Evolutionary conservation across 202 grass and related monocot species (phyloP).

Genomic region (Eragrostis tef): DNA sequence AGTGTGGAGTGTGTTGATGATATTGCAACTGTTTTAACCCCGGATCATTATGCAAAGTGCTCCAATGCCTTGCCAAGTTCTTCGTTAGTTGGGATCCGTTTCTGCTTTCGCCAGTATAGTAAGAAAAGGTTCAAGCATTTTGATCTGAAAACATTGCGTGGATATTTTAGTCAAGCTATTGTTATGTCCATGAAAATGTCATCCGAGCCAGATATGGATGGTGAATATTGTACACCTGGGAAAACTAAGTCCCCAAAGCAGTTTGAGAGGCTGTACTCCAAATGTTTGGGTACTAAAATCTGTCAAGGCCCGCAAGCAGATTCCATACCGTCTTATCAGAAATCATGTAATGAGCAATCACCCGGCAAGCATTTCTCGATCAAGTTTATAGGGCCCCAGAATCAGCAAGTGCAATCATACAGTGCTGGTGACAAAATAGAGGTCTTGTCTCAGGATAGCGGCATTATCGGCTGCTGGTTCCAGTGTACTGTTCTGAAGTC

Average conservation of each 20-base stretch:
- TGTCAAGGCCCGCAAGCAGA: slow-evolving; percentile 52
- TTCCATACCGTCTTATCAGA: slow-evolving; percentile 59
- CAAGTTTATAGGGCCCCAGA: slow-evolving; percentile 63
- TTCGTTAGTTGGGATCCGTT: slow-evolving; percentile 57
- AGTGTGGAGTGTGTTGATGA: slow-evolving; percentile 98
- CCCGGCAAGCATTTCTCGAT: slow-evolving; percentile 50
- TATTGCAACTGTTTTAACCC: slow-evolving; percentile 86
- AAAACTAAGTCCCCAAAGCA: slow-evolving; percentile 60
- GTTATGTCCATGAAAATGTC: slow-evolving; percentile 60
- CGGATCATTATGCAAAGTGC: slow-evolving; percentile 78
- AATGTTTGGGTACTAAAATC: slow-evolving; percentile 68
- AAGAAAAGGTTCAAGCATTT: slow-evolving; percentile 96
- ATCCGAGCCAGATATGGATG: slow-evolving; percentile 57
- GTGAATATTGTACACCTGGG: slow-evolving; percentile 46
- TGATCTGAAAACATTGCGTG: slow-evolving; percentile 80
- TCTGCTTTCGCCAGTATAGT: slow-evolving; percentile 95
- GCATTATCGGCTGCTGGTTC: slow-evolving; percentile 99
- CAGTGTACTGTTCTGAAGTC: slow-evolving; percentile 82
- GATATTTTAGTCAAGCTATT: slow-evolving; percentile 85
- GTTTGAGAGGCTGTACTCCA: slow-evolving; percentile 61
- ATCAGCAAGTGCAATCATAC: slow-evolving; percentile 59
- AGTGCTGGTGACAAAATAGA: slow-evolving; percentile 83
- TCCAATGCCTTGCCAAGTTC: slow-evolving; percentile 50
- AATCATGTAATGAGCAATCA: slow-evolving; percentile 42
- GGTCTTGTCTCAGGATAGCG: slow-evolving; percentile 87